phyloP scores from a whole-genome alignment of 176 grass and related monocot genomes.

The Paspalum vaginatum region DNA sequence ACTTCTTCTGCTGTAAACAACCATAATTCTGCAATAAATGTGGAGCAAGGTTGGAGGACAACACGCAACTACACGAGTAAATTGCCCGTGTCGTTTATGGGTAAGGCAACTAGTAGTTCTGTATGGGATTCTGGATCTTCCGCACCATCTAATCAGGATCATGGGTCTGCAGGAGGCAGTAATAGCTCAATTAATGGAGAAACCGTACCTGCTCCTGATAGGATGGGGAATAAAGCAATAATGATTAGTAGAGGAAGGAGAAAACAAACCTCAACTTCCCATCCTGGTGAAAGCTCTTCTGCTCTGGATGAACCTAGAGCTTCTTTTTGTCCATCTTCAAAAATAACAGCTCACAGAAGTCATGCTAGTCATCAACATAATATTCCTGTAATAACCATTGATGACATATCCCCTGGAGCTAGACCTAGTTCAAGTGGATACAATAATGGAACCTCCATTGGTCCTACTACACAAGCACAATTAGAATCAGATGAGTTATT shows the following conservation, averaged over 20 bases:
- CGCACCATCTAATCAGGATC: slow-evolving; percentile 21
- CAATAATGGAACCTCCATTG: slow-evolving; percentile 24
- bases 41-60: slow-evolving; percentile 49
- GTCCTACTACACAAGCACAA: slow-evolving; percentile 51
- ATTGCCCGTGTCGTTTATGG: slow-evolving; percentile 17
- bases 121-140: slow-evolving; percentile 36
- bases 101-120: neutral
- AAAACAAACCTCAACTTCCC: slow-evolving; percentile 39
- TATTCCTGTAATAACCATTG: slow-evolving; percentile 68
- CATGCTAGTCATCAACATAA: slow-evolving; percentile 26
- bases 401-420: slow-evolving; percentile 51
- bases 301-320: slow-evolving; percentile 43
- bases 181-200: slow-evolving; percentile 21
- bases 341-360: slow-evolving; percentile 40
- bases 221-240: slow-evolving; percentile 35
- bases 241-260: slow-evolving; percentile 43
- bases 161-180: slow-evolving; percentile 20
- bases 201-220: neutral
- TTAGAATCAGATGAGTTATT: slow-evolving; percentile 88
- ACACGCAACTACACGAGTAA: slow-evolving; percentile 46
- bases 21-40: slow-evolving; percentile 9
- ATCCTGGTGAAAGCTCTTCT: slow-evolving; percentile 47
- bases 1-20: slow-evolving; percentile 29
- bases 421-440: slow-evolving; percentile 29
- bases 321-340: slow-evolving; percentile 44